Conservation (phyloP, 2,329 filamentous ascomycete genomes). For the Leptographium lundbergii region DNA sequence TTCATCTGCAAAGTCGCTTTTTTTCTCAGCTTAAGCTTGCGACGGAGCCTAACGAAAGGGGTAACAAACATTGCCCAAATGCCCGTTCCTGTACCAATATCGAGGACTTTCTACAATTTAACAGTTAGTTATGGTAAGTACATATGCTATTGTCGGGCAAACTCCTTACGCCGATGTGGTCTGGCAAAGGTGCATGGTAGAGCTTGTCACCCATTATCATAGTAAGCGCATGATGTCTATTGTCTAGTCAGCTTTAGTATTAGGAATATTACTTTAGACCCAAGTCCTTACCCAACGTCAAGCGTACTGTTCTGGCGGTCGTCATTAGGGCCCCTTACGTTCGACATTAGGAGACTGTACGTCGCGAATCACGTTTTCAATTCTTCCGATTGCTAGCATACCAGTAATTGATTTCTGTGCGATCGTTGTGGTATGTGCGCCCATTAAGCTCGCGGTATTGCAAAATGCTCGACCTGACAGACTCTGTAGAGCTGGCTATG, state of each 20-base stretch:
- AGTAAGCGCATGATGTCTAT: not conserved
- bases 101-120: not conserved
- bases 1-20: not conserved
- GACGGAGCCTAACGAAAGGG: not conserved
- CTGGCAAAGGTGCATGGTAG: not conserved
- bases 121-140: no score
- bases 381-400: no score
- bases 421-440: not conserved
- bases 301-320: not conserved
- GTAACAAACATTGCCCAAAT: not conserved
- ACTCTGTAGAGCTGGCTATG: not conserved
- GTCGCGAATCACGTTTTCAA: no score
- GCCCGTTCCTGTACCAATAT: not conserved
- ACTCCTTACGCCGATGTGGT: no score
- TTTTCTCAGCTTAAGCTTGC: no score
- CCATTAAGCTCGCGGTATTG: not conserved
- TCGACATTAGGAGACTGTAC: no score
- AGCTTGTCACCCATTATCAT: not conserved
- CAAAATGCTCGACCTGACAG: not conserved
- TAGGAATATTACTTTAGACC: not conserved
- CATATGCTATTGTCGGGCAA: no score
- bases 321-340: not conserved
- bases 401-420: not conserved
- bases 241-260: not conserved
- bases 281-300: not conserved